Evolutionary conservation across 148 eudicot genomes (phyloP), one percentile per base, ranked within the genome.

Genomic region (Cornus controversa): DNA sequence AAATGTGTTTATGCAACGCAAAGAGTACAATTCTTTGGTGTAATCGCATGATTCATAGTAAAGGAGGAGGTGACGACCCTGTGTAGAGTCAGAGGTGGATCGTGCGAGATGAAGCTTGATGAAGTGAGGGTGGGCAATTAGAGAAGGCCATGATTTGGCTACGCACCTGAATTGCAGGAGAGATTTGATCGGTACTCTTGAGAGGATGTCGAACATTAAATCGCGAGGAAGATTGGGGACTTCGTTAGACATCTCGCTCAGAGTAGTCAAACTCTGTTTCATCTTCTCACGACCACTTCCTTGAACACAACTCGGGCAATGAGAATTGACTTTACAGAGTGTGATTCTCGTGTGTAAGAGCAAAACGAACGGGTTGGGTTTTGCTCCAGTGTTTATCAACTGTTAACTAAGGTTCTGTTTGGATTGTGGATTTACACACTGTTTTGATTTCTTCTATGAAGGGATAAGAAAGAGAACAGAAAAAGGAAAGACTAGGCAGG

Each of bases 41-140:
- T 42, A 73, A 25, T 80, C 78, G 0, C 25, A 1, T 50, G 81
- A 80, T 14, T 84, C 83, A 25, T 80, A 80, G 81, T 69, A 72
- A 2, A 84, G 14, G 73, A 80, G 66, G 80, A 63, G 71, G 68
- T 57, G 75, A 42, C 26, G 24, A 64, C 68, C 16, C 20, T 75
- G 22, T 24, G 13, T 28, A 13, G 81, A 67, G 71, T 80, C 28
- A 77, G 78, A 20, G 62, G 66, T 73, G 23, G 80, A 40, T 15
- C 42, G 74, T 10, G 50, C 9, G 47, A 71, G 45, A 26, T 78
- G 80, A 45, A 27, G 26, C 0, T 64, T 71, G 76, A 71, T 65
- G 70, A 78, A 78, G 27, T 60, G 75, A 24, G 80, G 75, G 70
- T 78, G 10, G 27, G 40, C 29, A 47, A 71, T 45, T 14, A 78